These are phyloP conservation scores for Dillenia suffruticosa DNA, from an alignment of 164 flowering plant genomes.

Conservation along the genomic window DNA sequence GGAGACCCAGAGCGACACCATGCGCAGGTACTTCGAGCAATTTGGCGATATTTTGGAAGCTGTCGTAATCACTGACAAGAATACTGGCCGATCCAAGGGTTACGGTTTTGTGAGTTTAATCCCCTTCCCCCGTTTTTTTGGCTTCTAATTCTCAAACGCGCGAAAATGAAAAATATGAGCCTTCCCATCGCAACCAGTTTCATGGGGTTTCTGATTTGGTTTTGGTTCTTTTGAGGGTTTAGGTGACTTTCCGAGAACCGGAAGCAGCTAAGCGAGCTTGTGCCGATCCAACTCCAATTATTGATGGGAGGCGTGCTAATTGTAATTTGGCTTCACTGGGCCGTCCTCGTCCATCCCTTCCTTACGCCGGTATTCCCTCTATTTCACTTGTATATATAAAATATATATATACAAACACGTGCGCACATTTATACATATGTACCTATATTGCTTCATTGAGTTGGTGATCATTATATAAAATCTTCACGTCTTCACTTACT, in stretches of 20 bases:
- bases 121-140: no score
- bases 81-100: constrained; percentile 95
- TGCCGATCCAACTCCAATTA: constrained; percentile 77
- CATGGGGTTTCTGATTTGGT: not conserved
- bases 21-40: constrained; percentile 83
- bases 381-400: no score
- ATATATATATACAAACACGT: no score
- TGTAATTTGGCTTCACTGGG: constrained; percentile 97
- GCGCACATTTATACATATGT: no score
- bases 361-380: constrained; percentile 22
- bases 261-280: constrained; percentile 93
- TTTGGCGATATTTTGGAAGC: constrained; percentile 97
- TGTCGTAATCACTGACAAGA: constrained; percentile 92
- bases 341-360: constrained; percentile 64
- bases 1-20: constrained; percentile 95
- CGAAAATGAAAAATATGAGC: no score
- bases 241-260: constrained; percentile 94
- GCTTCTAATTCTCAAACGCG: no score
- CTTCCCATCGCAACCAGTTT: no score
- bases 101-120: constrained; percentile 91
- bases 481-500: no score
- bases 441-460: no score
- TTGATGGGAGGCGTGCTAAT: constrained; percentile 88
- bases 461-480: no score
- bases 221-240: constrained; percentile 39